A percentile compares a stretch with the other conserved stretches of the same genome.
These are phyloP conservation scores for Iris pallida DNA, from an alignment of 116 monocot genomes.

Conservation along the genomic window DNA sequence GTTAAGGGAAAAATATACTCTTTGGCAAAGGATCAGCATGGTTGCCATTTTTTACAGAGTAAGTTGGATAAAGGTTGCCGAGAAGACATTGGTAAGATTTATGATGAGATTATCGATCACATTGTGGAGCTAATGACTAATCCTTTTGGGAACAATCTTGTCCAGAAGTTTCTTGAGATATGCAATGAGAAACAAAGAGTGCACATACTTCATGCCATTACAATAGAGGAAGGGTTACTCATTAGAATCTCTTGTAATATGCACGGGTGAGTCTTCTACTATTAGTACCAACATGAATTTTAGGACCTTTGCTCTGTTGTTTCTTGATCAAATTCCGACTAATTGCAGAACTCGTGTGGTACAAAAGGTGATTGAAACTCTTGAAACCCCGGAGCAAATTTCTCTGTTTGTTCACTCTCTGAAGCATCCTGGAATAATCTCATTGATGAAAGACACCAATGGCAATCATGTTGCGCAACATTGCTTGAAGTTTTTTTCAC, in stretches of 20 bases:
- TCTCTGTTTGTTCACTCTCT: conserved; percentile 28
- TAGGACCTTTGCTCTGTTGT: neutral
- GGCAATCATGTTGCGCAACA: conserved; percentile 43
- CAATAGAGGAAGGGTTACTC: conserved; percentile 19
- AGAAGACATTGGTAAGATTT: conserved; percentile 40
- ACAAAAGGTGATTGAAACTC: conserved; percentile 52
- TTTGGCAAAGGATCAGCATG: conserved; percentile 54
- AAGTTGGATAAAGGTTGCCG: conserved; percentile 32
- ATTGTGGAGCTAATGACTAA: conserved; percentile 52
- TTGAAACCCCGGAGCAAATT: conserved; percentile 27
- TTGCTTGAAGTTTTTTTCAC: conserved; percentile 25
- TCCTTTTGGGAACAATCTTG: conserved; percentile 50
- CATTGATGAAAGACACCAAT: conserved; percentile 34
- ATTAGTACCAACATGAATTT: neutral
- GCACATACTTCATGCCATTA: conserved; percentile 35
- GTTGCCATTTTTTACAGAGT: conserved; percentile 48
- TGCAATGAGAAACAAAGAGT: conserved; percentile 45
- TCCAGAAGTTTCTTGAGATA: conserved; percentile 53
- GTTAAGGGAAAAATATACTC: conserved; percentile 25
- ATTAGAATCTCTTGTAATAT: conserved; percentile 49
- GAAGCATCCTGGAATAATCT: conserved; percentile 9
- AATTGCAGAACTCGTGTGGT: conserved; percentile 50
- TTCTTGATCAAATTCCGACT: neutral
- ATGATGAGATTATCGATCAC: conserved; percentile 35
- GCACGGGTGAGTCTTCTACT: conserved; percentile 38